phyloP scores from a whole-genome alignment of 2,329 filamentous ascomycete genomes.

The Aspergillus hiratsukae region DNA sequence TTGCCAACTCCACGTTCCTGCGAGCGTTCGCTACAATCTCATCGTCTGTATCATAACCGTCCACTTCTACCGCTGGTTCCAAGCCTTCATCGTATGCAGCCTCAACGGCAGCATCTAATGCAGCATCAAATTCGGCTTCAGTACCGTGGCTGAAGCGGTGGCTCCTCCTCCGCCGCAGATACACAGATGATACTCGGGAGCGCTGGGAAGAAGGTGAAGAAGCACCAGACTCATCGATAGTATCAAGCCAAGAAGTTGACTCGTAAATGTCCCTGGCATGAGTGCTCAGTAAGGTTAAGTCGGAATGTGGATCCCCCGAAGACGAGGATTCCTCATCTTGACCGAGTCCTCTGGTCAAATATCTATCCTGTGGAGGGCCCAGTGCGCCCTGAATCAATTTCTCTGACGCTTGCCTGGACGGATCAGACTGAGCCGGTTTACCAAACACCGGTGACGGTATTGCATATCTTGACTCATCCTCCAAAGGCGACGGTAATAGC shows the following conservation, averaged over 20 bases:
- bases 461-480: conserved; percentile 22
- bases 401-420: conserved; percentile 11
- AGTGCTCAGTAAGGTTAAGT: conserved; percentile 18
- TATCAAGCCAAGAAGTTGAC: conserved; percentile 89
- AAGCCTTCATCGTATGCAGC: conserved; percentile 91
- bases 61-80: conserved; percentile 56
- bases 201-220: conserved; percentile 76
- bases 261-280: conserved; percentile 59
- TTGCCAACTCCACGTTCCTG: conserved; percentile 67
- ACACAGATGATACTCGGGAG: conserved; percentile 69
- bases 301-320: conserved; percentile 6
- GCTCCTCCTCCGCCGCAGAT: conserved; percentile 65
- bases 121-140: conserved; percentile 88
- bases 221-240: conserved; percentile 82
- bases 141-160: conserved; percentile 66
- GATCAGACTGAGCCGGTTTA: conserved; percentile 41
- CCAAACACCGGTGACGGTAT: conserved; percentile 19
- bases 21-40: conserved; percentile 48
- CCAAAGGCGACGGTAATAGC: conserved; percentile 31
- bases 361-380: not conserved
- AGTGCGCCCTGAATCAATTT: not conserved
- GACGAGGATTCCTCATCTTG: not conserved
- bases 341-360: not conserved
- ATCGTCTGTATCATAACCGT: conserved; percentile 25
- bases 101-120: conserved; percentile 90